These are phyloP conservation scores for Pseudocercospora crystallina DNA, from an alignment of 2,329 filamentous ascomycete species.

Conservation along the genomic window DNA sequence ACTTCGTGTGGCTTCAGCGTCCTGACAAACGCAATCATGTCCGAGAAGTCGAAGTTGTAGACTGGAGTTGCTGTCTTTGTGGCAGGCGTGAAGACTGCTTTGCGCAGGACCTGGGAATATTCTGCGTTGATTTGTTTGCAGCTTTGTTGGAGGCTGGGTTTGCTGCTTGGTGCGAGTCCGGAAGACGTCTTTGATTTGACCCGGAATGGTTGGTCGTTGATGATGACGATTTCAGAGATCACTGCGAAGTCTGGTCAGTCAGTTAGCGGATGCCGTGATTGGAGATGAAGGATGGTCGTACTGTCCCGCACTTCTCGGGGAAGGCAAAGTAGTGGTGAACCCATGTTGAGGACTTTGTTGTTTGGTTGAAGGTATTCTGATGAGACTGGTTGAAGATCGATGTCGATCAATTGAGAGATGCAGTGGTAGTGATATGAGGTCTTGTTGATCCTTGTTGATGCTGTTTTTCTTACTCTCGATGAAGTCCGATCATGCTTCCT, in stretches of 20 bases:
- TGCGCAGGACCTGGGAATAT: constrained; percentile 16
- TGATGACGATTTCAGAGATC: constrained; percentile 20
- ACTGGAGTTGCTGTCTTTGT: constrained; percentile 15
- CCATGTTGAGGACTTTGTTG: constrained; percentile 3
- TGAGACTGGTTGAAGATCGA: neutral
- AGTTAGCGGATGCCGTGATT: neutral
- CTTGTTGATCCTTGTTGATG: neutral
- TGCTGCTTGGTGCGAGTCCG: neutral
- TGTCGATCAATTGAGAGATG: neutral
- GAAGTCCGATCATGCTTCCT: neutral
- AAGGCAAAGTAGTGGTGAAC: constrained; percentile 20
- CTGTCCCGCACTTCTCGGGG: constrained; percentile 23
- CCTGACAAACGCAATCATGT: constrained; percentile 16
- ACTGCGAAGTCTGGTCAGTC: constrained; percentile 10
- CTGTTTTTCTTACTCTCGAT: neutral
- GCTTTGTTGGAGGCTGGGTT: constrained; percentile 9
- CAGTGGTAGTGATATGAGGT: neutral
- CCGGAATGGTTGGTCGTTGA: constrained; percentile 20
- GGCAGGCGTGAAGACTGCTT: constrained; percentile 19
- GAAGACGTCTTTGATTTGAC: constrained; percentile 5
- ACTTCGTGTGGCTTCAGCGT: constrained; percentile 16
- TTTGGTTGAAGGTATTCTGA: constrained; percentile 1
- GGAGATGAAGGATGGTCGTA: constrained; percentile 1
- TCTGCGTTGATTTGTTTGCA: constrained; percentile 21
- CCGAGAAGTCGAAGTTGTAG: constrained; percentile 21